Conservation (phyloP, 768 basidiomycete species). For the Boletus patriciae region DNA sequence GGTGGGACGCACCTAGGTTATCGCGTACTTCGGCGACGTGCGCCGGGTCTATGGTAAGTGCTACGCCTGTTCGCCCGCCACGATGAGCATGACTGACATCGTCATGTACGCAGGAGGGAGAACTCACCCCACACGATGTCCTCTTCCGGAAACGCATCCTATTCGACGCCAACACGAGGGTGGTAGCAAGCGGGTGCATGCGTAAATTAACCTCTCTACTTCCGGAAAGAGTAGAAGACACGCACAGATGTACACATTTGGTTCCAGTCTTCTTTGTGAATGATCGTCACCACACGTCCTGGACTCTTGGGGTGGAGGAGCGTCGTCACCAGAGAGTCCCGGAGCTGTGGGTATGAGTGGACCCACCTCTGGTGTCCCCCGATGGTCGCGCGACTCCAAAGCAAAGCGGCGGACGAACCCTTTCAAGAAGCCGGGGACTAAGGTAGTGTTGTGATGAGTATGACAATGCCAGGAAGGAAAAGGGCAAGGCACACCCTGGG, state of each 20-base stretch:
- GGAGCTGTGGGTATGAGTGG: constrained; percentile 46
- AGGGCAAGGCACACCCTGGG: constrained; percentile 48
- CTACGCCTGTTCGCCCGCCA: constrained; percentile 53
- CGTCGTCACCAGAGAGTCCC: constrained; percentile 86
- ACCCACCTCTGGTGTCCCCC: constrained; percentile 79
- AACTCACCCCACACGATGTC: constrained; percentile 62
- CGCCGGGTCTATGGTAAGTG: constrained; percentile 81
- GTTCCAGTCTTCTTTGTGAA: constrained; percentile 88
- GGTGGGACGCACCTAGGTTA: constrained; percentile 61
- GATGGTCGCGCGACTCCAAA: constrained; percentile 87
- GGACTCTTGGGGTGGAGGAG: constrained; percentile 53
- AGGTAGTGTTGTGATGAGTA: background rate
- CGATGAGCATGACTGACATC: background rate
- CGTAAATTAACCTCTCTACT: background rate
- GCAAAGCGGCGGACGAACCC: constrained; percentile 89
- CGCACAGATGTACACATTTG: constrained; percentile 60
- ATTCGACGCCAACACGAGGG: background rate
- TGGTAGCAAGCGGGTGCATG: background rate
- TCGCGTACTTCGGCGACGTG: constrained; percentile 74
- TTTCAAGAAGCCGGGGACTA: constrained; percentile 82
- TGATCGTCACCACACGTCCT: constrained; percentile 85
- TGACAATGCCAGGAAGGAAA: no score
- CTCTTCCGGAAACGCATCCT: constrained; percentile 29
- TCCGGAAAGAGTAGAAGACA: background rate
- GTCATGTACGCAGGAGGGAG: background rate